Percentiles rank a stretch among this genome's conserved stretches.
Conservation (phyloP, 2,329 filamentous ascomycete genomes). For the Amesomyces nigricolor region DNA sequence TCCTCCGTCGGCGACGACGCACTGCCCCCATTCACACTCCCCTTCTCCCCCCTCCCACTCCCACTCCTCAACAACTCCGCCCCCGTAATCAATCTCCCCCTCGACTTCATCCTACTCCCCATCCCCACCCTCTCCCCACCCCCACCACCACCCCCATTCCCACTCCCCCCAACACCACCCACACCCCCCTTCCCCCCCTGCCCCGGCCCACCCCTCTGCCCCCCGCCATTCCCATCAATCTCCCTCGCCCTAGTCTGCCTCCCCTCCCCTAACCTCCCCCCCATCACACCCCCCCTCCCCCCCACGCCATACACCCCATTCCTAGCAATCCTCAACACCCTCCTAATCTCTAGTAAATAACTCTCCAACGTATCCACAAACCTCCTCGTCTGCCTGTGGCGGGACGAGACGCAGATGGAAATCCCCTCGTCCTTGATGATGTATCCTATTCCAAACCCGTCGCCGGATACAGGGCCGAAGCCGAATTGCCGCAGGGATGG, state of each 20-base stretch:
- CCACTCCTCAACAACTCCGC: slow-evolving; percentile 40
- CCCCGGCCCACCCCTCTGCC: background rate
- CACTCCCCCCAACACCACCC: background rate
- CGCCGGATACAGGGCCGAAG: slow-evolving; percentile 87
- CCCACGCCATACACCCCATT: slow-evolving; percentile 30
- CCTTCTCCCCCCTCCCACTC: slow-evolving; percentile 27
- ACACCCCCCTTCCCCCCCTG: background rate
- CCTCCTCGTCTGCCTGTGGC: slow-evolving; percentile 86
- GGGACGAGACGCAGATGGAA: slow-evolving; percentile 85
- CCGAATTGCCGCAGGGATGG: slow-evolving; percentile 91
- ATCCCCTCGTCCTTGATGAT: slow-evolving; percentile 95
- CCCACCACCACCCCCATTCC: background rate
- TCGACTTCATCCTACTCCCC: slow-evolving; percentile 53
- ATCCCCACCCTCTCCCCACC: background rate
- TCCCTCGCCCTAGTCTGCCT: slow-evolving; percentile 49
- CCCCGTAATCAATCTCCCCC: slow-evolving; percentile 66
- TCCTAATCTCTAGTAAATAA: slow-evolving; percentile 85
- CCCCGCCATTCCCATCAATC: slow-evolving; percentile 39
- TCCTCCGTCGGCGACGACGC: slow-evolving; percentile 62
- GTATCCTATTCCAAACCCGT: slow-evolving; percentile 96
- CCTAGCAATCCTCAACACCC: slow-evolving; percentile 70
- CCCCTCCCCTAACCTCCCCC: slow-evolving; percentile 29
- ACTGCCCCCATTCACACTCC: slow-evolving; percentile 41
- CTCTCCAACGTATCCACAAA: slow-evolving; percentile 86
- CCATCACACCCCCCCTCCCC: slow-evolving; percentile 30